Evolutionary conservation across 108 stramenopile genomes (phyloP), one percentile per base, ranked within the genome.

Genomic region (Stephanodiscus triporus): DNA sequence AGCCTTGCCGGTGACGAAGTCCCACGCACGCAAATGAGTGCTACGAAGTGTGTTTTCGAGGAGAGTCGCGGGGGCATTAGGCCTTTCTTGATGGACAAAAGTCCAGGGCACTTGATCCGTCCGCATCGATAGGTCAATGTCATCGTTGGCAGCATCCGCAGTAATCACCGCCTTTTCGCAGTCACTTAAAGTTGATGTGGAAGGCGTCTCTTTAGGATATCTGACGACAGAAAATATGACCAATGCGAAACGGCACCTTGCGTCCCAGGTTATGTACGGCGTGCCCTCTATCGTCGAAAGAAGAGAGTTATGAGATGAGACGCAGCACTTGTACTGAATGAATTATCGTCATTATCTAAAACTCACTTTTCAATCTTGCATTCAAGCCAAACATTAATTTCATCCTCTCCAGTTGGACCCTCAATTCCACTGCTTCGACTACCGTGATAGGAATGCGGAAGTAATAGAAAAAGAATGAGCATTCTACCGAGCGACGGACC

Each of bases 21-120:
- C 90, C 90, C 90, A 91, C 2, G 86, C 88, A 3, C 90, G 83
- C 24, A 91, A 45, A 48, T 91, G 85, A 3, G 90, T 89, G 45
- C 54, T 80, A 4, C 63, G 36, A 45, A 91, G 56, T 4, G 85
- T 91, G 64, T 91, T 87, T 47, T 86, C 73, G 11, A 91, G 73
- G 6, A 89, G 74, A 5, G 90, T 88, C 32, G 87, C 82, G 6
- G 87, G 87, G 22, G 90, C 87, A n/a, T 84, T 82, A 36, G 85
- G 77, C 17, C 90, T 63, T 72, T 91, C 90, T 49, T 80, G 69
- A 54, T 91, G 90, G 16, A 76, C 68, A 72, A 91, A 91, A 1
- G 80, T 88, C 90, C 87, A 88, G 9, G 90, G 88, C 37, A 84
- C 79, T 68, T 91, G 83, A 50, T 66, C 64, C 8, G 63, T 23